phyloP scores from a whole-genome alignment of 2,329 filamentous ascomycete genomes.

The Neonectria magnoliae region DNA sequence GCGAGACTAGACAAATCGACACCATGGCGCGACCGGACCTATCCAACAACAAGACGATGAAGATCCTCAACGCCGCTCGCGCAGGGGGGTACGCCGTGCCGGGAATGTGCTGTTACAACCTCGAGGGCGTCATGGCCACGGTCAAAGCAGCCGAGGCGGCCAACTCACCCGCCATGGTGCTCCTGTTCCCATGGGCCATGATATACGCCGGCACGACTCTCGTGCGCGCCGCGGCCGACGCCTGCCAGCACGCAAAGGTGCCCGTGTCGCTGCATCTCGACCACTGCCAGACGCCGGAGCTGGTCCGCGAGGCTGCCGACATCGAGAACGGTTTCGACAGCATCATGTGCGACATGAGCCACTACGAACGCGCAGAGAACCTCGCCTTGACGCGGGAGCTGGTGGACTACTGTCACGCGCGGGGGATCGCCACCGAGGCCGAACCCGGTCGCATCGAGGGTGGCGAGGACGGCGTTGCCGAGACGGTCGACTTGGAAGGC shows the following conservation, averaged over 20 bases:
- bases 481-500: conserved; percentile 60
- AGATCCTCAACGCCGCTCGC: conserved; percentile 30
- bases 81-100: conserved; percentile 60
- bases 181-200: conserved; percentile 78
- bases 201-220: conserved; percentile 67
- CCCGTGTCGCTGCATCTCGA: conserved; percentile 73
- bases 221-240: conserved; percentile 64
- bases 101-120: conserved; percentile 69
- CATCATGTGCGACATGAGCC: conserved; percentile 83
- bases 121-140: conserved; percentile 74
- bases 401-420: conserved; percentile 68
- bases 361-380: conserved; percentile 77
- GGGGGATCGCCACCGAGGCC: conserved; percentile 74
- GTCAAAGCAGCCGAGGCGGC: conserved; percentile 74
- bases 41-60: conserved; percentile 21
- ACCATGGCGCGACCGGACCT: conserved; percentile 14
- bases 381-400: conserved; percentile 69
- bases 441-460: conserved; percentile 57
- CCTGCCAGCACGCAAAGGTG: conserved; percentile 63
- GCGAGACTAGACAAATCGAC: background rate
- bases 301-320: conserved; percentile 65
- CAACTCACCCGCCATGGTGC: conserved; percentile 72
- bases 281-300: conserved; percentile 69
- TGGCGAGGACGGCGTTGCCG: conserved; percentile 75
- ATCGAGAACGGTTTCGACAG: conserved; percentile 64